Percentiles rank a stretch among this genome's conserved stretches.
Evolutionary conservation across 2,329 filamentous ascomycete species (phyloP).

Genomic region (Calonectria multiphialidica): DNA sequence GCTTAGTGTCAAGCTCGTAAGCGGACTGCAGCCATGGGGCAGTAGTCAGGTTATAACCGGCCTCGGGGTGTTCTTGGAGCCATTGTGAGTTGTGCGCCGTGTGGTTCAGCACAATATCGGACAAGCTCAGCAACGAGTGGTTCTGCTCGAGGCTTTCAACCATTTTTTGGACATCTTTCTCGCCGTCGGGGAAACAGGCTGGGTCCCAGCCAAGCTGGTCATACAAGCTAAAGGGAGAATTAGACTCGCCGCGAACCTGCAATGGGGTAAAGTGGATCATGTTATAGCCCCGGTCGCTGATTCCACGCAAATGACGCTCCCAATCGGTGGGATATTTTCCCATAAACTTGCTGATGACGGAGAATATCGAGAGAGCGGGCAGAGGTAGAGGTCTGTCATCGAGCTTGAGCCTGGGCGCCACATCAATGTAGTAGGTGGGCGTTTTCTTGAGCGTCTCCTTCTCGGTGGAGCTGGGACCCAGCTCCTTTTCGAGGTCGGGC

Average conservation of each 20-base stretch:
- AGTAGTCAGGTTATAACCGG: slow-evolving; percentile 93
- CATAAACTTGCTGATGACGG: slow-evolving; percentile 98
- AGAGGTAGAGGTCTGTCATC: slow-evolving; percentile 82
- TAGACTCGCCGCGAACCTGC: slow-evolving; percentile 88
- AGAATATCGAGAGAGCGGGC: slow-evolving; percentile 91
- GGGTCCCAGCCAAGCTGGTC: slow-evolving; percentile 92
- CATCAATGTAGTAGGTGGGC: slow-evolving; percentile 90
- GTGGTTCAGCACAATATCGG: slow-evolving; percentile 98
- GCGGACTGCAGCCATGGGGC: slow-evolving; percentile 82
- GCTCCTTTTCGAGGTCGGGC: slow-evolving; percentile 68
- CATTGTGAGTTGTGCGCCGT: slow-evolving; percentile 96
- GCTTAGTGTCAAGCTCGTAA: slow-evolving; percentile 69
- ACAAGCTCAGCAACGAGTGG: slow-evolving; percentile 87
- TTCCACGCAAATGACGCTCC: slow-evolving; percentile 89
- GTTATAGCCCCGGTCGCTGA: slow-evolving; percentile 94
- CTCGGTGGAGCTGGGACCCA: slow-evolving; percentile 37
- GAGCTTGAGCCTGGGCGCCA: slow-evolving; percentile 83
- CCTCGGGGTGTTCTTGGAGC: slow-evolving; percentile 94
- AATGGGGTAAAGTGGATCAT: slow-evolving; percentile 99
- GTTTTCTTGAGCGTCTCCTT: slow-evolving; percentile 73
- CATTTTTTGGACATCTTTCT: slow-evolving; percentile 83
- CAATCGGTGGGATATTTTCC: slow-evolving; percentile 90
- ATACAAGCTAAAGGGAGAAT: slow-evolving; percentile 97
- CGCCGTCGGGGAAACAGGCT: slow-evolving; percentile 84
- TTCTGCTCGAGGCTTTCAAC: slow-evolving; percentile 86